Conservation (phyloP, 176 grass and related monocot species). For the Eragrostis curvula region DNA sequence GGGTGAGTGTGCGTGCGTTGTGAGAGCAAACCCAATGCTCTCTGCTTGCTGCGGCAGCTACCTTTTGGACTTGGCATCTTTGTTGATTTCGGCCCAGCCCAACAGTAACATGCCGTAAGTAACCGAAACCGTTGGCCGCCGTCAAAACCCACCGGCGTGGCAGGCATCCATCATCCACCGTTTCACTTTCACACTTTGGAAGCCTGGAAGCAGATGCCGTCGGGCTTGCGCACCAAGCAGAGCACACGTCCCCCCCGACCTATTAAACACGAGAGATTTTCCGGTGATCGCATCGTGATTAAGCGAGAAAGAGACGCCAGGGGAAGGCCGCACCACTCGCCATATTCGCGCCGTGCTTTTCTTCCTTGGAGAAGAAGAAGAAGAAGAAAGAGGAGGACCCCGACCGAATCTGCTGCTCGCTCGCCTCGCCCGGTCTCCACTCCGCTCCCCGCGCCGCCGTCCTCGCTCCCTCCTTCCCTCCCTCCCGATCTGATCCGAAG, state of each 20-base stretch:
- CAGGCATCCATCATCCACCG: background rate
- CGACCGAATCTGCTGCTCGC: background rate
- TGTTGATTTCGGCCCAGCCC: background rate
- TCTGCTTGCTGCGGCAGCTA: no score
- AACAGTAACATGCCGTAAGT: background rate
- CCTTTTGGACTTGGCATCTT: no score
- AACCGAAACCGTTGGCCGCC: background rate
- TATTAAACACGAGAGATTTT: background rate
- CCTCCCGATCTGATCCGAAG: slow-evolving; percentile 24
- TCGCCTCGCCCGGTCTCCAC: background rate
- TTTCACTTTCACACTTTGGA: background rate
- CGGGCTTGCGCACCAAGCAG: background rate
- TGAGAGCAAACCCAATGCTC: no score
- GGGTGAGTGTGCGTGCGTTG: no score
- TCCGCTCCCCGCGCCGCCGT: background rate
- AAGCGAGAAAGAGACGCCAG: background rate
- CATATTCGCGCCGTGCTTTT: background rate
- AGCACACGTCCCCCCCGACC: background rate
- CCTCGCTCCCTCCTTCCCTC: no score
- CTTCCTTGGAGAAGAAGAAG: slow-evolving; percentile 45
- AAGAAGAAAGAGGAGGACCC: background rate
- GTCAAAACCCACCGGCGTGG: background rate
- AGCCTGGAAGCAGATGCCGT: background rate
- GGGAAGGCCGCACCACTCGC: background rate
- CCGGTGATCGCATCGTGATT: background rate